These are phyloP conservation scores for Metschnikowia similis DNA, from an alignment of 805 yeast genomes.

Conservation along the genomic window DNA sequence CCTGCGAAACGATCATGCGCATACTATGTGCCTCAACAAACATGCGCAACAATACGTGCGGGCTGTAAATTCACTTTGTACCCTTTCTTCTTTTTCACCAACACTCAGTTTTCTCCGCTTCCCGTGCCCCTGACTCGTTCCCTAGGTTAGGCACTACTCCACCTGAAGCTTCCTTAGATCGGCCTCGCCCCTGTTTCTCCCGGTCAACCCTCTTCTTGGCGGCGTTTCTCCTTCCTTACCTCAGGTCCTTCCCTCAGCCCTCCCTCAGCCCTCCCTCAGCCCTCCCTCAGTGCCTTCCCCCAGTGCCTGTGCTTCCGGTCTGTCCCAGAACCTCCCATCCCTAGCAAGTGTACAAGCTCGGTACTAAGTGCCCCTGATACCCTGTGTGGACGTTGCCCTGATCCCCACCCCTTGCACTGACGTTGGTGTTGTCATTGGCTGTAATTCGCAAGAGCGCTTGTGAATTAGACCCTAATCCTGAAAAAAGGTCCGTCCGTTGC, in stretches of 20 bases:
- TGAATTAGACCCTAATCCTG: not conserved
- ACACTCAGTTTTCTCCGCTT: not conserved
- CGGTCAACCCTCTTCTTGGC: not conserved
- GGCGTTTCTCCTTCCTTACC: not conserved
- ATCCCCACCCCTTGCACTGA: not conserved
- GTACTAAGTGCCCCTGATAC: not conserved
- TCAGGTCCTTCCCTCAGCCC: too few relatives aligned
- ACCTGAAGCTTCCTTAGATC: not conserved
- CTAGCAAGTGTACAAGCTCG: not conserved
- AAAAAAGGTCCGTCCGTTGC: not conserved
- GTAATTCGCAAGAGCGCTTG: not conserved
- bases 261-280: too few relatives aligned
- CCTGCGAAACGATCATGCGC: conserved; percentile 14
- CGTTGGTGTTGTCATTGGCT: not conserved
- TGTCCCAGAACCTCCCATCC: not conserved
- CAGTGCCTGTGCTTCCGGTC: too few relatives aligned
- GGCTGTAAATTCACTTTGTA: conserved; percentile 8
- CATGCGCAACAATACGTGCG: conserved; percentile 12
- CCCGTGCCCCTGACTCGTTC: not conserved
- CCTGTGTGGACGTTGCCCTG: not conserved
- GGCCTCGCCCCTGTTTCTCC: not conserved
- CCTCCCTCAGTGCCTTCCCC: too few relatives aligned
- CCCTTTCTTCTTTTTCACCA: conserved; percentile 3
- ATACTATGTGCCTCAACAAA: conserved; percentile 14
- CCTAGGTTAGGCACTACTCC: not conserved